phyloP scores from a whole-genome alignment of 1,139 yeast genomes.

The Diutina ranongensis region DNA sequence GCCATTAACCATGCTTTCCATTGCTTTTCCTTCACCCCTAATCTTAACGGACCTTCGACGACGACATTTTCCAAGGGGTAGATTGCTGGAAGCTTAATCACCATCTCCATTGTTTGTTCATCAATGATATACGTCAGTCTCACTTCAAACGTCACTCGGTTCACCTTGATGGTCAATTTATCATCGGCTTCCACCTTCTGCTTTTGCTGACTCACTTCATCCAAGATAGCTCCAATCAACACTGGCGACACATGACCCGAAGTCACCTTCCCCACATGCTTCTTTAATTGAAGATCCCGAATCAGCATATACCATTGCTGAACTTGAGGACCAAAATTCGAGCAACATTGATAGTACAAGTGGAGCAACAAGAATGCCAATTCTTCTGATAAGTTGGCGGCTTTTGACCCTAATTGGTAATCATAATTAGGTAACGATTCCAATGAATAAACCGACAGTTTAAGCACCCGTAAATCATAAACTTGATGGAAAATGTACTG shows the following conservation, averaged over 20 bases:
- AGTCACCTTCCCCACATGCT: conserved; percentile 52
- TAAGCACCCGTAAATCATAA: conserved; percentile 16
- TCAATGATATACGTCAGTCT: conserved; percentile 70
- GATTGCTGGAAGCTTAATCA: conserved; percentile 55
- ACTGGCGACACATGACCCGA: conserved; percentile 50
- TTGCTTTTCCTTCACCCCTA: conserved; percentile 85
- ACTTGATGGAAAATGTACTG: conserved; percentile 40
- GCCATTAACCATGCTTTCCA: conserved; percentile 96
- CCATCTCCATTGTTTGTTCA: conserved; percentile 78
- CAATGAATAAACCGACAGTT: conserved; percentile 10
- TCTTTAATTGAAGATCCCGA: conserved; percentile 45
- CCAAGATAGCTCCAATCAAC: conserved; percentile 47
- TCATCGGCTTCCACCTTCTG: conserved; percentile 29
- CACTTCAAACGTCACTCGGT: conserved; percentile 55
- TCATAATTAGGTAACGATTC: neutral
- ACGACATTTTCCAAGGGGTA: conserved; percentile 67
- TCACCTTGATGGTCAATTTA: conserved; percentile 51
- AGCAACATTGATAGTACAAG: conserved; percentile 45
- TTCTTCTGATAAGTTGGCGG: conserved; percentile 12
- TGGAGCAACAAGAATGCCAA: conserved; percentile 35
- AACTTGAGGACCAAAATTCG: conserved; percentile 52
- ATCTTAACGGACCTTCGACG: conserved; percentile 67
- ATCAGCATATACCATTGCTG: conserved; percentile 64
- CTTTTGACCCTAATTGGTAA: conserved; percentile 9
- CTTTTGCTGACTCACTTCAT: conserved; percentile 22